These are phyloP conservation scores for Alternaria triticina DNA, from an alignment of 2,329 filamentous ascomycete genomes.

Conservation along the genomic window DNA sequence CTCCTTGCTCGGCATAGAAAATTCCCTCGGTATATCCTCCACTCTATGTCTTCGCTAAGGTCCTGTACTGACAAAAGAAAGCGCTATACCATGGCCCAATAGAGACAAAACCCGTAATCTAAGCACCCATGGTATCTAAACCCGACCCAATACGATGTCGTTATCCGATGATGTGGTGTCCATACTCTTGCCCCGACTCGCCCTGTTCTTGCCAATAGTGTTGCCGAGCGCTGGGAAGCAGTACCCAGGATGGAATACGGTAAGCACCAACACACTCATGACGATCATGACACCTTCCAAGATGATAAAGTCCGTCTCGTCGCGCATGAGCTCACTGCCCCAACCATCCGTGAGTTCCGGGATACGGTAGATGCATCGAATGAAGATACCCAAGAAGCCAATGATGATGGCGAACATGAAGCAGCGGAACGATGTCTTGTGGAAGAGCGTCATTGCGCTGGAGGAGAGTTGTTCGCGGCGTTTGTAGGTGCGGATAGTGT, in stretches of 20 bases:
- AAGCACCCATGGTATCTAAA: not conserved
- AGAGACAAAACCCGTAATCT: not conserved
- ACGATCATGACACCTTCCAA: conserved; percentile 63
- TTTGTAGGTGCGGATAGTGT: conserved; percentile 38
- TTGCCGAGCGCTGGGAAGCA: conserved; percentile 45
- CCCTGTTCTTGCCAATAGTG: conserved; percentile 22
- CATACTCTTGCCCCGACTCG: conserved; percentile 20
- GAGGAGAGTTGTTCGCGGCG: conserved; percentile 31
- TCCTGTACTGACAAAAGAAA: not conserved
- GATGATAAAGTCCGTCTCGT: conserved; percentile 57
- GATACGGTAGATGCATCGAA: conserved; percentile 58
- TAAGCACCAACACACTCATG: conserved; percentile 54
- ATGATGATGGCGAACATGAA: conserved; percentile 44
- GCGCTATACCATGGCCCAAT: not conserved
- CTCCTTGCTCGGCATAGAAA: not conserved
- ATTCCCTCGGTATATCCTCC: not conserved
- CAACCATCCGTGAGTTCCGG: conserved; percentile 58
- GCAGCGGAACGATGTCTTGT: conserved; percentile 34
- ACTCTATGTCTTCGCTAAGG: not conserved
- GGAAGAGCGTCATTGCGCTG: conserved; percentile 27
- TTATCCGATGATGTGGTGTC: conserved; percentile 20
- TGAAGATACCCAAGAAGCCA: conserved; percentile 55
- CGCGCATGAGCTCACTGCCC: conserved; percentile 53
- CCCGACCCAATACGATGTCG: conserved; percentile 17
- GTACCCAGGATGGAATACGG: conserved; percentile 55